Base-by-base conservation (phyloP, 1,139 yeast genomes). In the Eremothecium coryli region DNA sequence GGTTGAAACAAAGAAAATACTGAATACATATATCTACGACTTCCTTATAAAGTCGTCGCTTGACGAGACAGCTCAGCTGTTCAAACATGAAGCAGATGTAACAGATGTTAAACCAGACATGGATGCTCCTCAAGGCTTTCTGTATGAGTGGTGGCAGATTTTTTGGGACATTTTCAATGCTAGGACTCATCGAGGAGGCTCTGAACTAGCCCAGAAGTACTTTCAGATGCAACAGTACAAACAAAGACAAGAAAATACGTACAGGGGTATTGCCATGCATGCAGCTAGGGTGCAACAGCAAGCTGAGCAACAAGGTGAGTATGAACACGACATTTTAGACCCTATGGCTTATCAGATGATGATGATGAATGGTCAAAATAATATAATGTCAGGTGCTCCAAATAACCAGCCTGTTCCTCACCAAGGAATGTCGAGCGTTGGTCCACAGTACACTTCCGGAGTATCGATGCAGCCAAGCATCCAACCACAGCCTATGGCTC, bases 91-190 rank as follows among this genome's bases (percentile, higher is more conserved):
- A 56, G 86, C 88, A 0, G 84, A 76, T 33, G 43, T 51, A 22
- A 36, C 32, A 26, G 48, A 39, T 24, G 35, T 26, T 23, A 31
- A 37, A 31, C 42, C 36, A 17, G 29, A 17, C 38, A 71, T 73
- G 73, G 85, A 85, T 52, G 78, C 93, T 4, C 93, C 94, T 0
- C 88, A 80, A 48, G 93, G 95, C 7, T 86, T 84, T 50, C 62
- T 86, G 29, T 77, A 72, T 48, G 96, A 86, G 55, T 88, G 97
- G 96, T 88, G 96, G 96, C 86, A 77, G 62, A 76, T 86, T 21
- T 88, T 86, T 54, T 88, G 96, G 95, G 96, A 88, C 56, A 78
- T 85, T 30, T 84, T 81, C 59, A 82, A 81, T 50, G 93, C 94
- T 2, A 70, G 82, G 49, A 76, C 74, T n/a, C 70, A 71, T 41